Percentiles rank a stretch among this genome's conserved stretches.
Evolutionary conservation across 2,329 filamentous ascomycete genomes (phyloP).

Genomic region (Colletotrichum falcatum): DNA sequence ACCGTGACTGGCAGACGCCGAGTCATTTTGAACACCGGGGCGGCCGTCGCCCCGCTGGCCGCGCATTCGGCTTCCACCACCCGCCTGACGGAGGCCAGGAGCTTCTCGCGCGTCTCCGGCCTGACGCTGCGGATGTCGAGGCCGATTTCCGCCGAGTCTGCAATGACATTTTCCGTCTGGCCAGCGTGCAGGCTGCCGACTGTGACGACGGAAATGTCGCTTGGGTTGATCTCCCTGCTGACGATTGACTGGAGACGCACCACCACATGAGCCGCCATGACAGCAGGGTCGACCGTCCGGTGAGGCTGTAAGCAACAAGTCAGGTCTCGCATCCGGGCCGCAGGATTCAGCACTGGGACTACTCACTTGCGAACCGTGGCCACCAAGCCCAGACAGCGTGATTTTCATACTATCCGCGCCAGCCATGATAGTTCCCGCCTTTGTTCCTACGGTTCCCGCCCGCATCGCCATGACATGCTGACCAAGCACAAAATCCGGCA

Average conservation of each 20-base stretch:
- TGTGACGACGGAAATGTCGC: slow-evolving; percentile 58
- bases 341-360: not conserved
- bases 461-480: slow-evolving; percentile 48
- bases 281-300: slow-evolving; percentile 58
- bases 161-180: slow-evolving; percentile 58
- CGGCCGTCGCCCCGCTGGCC: slow-evolving; percentile 58
- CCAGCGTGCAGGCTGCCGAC: slow-evolving; percentile 58
- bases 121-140: slow-evolving; percentile 55
- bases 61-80: slow-evolving; percentile 65
- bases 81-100: slow-evolving; percentile 52
- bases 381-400: slow-evolving; percentile 53
- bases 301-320: slow-evolving; percentile 49
- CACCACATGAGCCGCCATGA: slow-evolving; percentile 57
- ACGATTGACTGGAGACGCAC: slow-evolving; percentile 51
- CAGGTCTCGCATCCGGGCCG: slow-evolving; percentile 41
- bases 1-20: slow-evolving; percentile 61
- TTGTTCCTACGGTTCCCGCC: slow-evolving; percentile 49
- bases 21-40: slow-evolving; percentile 57
- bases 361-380: slow-evolving; percentile 50
- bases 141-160: slow-evolving; percentile 54
- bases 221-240: slow-evolving; percentile 47
- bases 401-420: slow-evolving; percentile 47
- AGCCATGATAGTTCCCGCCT: slow-evolving; percentile 45
- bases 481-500: slow-evolving; percentile 53
- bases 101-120: slow-evolving; percentile 47